These are phyloP conservation scores for Diaporthe vaccinii DNA, from an alignment of 2,329 filamentous ascomycete genomes.

Conservation along the genomic window DNA sequence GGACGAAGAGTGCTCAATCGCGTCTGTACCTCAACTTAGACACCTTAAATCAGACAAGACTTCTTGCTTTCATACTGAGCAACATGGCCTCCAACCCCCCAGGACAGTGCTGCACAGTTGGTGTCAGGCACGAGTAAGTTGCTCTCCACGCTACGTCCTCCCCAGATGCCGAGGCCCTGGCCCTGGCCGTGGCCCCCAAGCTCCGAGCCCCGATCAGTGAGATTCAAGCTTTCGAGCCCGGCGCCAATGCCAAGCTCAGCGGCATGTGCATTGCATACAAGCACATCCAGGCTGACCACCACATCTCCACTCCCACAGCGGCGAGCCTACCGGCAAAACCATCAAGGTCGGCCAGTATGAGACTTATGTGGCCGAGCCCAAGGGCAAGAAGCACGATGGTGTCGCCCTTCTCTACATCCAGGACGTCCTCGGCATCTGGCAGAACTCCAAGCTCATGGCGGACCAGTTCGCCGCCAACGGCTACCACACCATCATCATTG, in stretches of 20 bases:
- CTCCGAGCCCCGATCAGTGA: slow-evolving; percentile 13
- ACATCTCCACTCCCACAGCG: slow-evolving; percentile 51
- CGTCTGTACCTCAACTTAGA: not conserved
- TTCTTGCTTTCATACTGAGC: not conserved
- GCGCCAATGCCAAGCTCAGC: not conserved
- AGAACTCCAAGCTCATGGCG: slow-evolving; percentile 75
- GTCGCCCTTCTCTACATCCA: slow-evolving; percentile 61
- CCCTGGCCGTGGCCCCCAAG: not conserved
- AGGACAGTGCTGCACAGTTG: slow-evolving; percentile 65
- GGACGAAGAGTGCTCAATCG: not conserved
- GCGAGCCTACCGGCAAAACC: slow-evolving; percentile 60
- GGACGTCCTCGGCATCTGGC: slow-evolving; percentile 67
- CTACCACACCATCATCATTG: slow-evolving; percentile 77
- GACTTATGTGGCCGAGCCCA: slow-evolving; percentile 65
- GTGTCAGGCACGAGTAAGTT: slow-evolving; percentile 67
- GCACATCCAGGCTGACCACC: not conserved
- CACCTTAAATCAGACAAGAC: not conserved
- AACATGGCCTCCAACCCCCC: slow-evolving; percentile 68
- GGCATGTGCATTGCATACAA: slow-evolving; percentile 3
- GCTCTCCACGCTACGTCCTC: not conserved
- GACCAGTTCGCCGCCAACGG: slow-evolving; percentile 82
- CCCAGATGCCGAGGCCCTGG: not conserved
- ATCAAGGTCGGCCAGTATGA: slow-evolving; percentile 62
- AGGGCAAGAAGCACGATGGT: slow-evolving; percentile 56
- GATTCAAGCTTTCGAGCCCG: not conserved